Percentiles rank a stretch among this genome's conserved stretches.
Conservation (phyloP, 305 asterid genomes). For the Nicotiana rustica region DNA sequence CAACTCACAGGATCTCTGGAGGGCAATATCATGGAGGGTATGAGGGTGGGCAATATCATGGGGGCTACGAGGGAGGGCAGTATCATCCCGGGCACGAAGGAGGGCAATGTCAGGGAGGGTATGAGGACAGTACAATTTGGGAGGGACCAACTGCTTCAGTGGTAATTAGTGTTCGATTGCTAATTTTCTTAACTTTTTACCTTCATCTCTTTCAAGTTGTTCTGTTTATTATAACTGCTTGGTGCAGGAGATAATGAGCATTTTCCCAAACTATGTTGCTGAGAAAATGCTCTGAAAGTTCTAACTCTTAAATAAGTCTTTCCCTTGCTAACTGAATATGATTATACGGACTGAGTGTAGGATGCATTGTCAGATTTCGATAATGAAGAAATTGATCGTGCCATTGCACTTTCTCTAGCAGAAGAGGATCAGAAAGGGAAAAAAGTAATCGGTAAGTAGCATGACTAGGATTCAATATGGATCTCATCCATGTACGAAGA, state of each 20-base stretch:
- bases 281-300: conserved; percentile 29
- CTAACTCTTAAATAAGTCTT: background rate
- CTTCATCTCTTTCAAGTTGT: background rate
- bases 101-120: conserved; percentile 81
- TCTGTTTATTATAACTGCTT: background rate
- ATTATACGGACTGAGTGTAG: conserved; percentile 50
- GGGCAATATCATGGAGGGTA: conserved; percentile 79
- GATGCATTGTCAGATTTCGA: conserved; percentile 83
- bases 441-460: conserved; percentile 71
- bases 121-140: conserved; percentile 66
- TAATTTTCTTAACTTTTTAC: background rate
- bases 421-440: conserved; percentile 78
- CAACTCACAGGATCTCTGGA: conserved; percentile 66
- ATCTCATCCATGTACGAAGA: background rate
- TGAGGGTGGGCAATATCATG: conserved; percentile 72
- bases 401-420: conserved; percentile 85
- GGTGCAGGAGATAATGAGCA: background rate
- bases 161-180: conserved; percentile 52
- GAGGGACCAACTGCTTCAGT: conserved; percentile 65
- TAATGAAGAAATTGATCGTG: conserved; percentile 83
- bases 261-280: conserved; percentile 19
- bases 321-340: conserved; percentile 33
- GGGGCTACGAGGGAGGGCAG: conserved; percentile 57
- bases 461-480: conserved; percentile 4
- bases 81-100: conserved; percentile 31